phyloP scores from a whole-genome alignment of 192 early-diverging fungal genomes.

The Entomortierella chlamydospora region DNA sequence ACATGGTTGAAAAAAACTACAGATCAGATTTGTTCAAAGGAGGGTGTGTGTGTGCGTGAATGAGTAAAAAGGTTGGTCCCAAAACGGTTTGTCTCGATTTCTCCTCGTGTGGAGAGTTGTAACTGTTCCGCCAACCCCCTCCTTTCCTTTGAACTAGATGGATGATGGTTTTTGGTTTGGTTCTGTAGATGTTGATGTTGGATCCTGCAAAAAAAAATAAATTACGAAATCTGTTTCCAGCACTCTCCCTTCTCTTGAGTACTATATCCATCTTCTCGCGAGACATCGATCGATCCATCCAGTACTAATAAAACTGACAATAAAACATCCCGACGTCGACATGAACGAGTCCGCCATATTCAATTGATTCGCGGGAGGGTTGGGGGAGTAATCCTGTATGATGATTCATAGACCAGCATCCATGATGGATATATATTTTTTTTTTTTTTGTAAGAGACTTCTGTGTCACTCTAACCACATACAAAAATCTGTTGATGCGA shows the following conservation, averaged over 20 bases:
- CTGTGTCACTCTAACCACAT: slow-evolving; percentile 1
- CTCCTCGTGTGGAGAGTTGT: too few species aligned
- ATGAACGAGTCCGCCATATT: background rate
- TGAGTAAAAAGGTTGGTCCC: too few species aligned
- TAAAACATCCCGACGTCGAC: background rate
- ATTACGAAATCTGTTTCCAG: too few species aligned
- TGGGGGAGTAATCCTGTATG: too few species aligned
- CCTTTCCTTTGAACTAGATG: too few species aligned
- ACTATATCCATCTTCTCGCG: background rate
- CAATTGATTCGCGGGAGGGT: too few species aligned
- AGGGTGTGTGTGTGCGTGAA: background rate
- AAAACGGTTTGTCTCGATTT: too few species aligned
- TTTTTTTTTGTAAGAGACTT: background rate
- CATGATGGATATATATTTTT: background rate
- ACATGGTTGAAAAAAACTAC: slow-evolving; percentile 46
- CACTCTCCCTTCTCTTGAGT: too few species aligned
- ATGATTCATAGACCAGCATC: background rate
- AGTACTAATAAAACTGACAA: background rate
- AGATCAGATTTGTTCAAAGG: background rate
- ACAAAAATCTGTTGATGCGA: slow-evolving; percentile 32
- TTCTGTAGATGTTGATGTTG: too few species aligned
- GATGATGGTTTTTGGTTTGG: too few species aligned
- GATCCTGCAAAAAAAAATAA: too few species aligned
- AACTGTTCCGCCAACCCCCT: too few species aligned
- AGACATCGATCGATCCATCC: slow-evolving; percentile 14